Percentiles rank a stretch among this genome's conserved stretches.
These are phyloP conservation scores for Syzygium malaccense DNA, from an alignment of 441 rosid species.

Conservation along the genomic window DNA sequence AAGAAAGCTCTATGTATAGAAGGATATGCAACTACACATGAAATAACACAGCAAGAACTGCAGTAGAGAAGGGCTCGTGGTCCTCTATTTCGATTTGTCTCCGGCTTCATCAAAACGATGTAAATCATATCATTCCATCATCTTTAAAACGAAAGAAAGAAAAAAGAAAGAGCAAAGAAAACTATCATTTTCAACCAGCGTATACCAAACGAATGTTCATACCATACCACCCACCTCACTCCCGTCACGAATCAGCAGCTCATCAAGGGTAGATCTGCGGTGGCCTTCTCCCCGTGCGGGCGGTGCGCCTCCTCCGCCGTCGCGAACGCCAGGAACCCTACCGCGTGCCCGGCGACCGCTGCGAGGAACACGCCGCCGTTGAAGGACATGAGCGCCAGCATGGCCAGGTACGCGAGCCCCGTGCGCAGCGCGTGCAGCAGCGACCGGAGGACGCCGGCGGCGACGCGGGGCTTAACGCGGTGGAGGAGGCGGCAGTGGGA, in stretches of 20 bases:
- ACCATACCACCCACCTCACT: neutral
- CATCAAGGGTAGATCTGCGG: neutral
- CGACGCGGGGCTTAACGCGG: neutral
- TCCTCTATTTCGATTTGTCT: too few species aligned
- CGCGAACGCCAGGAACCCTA: neutral
- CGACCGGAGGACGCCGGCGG: neutral
- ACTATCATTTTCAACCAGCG: neutral
- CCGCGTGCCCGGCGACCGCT: neutral
- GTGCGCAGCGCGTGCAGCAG: neutral
- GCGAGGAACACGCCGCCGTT: neutral
- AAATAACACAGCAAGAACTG: too few species aligned
- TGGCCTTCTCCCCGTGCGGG: neutral
- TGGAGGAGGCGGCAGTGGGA: neutral
- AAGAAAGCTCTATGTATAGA: neutral
- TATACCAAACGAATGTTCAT: too few species aligned
- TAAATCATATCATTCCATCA: too few species aligned
- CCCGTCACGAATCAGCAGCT: neutral
- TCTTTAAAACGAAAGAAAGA: too few species aligned
- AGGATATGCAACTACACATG: too few species aligned
- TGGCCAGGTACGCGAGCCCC: neutral
- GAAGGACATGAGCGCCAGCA: conserved; percentile 11
- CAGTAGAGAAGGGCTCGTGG: neutral
- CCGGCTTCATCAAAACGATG: too few species aligned
- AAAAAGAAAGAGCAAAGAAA: too few species aligned
- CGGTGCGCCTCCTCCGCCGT: neutral